phyloP scores from a whole-genome alignment of 2,329 filamentous ascomycete species.

The Pseudocercospora eumusae region DNA sequence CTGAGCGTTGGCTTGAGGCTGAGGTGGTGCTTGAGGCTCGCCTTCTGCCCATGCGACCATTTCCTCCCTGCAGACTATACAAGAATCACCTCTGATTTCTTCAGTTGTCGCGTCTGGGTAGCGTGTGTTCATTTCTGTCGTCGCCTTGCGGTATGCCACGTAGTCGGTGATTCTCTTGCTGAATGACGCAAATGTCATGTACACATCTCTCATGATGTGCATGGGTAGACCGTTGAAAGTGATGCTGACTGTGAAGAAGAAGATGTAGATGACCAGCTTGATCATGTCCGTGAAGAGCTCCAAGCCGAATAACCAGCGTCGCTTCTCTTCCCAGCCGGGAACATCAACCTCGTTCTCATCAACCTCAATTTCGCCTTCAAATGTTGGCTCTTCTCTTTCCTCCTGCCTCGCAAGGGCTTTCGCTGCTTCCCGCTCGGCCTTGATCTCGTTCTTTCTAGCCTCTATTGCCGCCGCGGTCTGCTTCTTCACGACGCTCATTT shows the following conservation, averaged over 20 bases:
- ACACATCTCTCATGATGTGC: slow-evolving; percentile 93
- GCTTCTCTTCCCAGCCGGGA: slow-evolving; percentile 94
- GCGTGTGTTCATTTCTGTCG: slow-evolving; percentile 85
- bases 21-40: slow-evolving; percentile 35
- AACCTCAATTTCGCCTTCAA: slow-evolving; percentile 63
- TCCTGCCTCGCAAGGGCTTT: slow-evolving; percentile 17
- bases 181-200: slow-evolving; percentile 90
- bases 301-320: slow-evolving; percentile 84
- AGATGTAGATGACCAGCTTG: slow-evolving; percentile 83
- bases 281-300: slow-evolving; percentile 81
- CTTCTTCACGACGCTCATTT: slow-evolving; percentile 71
- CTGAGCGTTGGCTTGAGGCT: slow-evolving; percentile 7
- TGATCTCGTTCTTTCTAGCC: slow-evolving; percentile 68
- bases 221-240: slow-evolving; percentile 94
- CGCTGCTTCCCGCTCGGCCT: slow-evolving; percentile 53
- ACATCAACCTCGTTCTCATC: slow-evolving; percentile 95
- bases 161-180: slow-evolving; percentile 86
- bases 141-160: slow-evolving; percentile 84
- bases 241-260: slow-evolving; percentile 91
- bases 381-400: slow-evolving; percentile 51
- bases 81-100: slow-evolving; percentile 83
- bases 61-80: slow-evolving; percentile 95
- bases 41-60: slow-evolving; percentile 74
- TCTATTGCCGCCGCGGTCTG: slow-evolving; percentile 72
- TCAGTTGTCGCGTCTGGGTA: slow-evolving; percentile 89